phyloP scores from a whole-genome alignment of 257 asterid genomes.

The Nicotiana tomentosiformis region DNA sequence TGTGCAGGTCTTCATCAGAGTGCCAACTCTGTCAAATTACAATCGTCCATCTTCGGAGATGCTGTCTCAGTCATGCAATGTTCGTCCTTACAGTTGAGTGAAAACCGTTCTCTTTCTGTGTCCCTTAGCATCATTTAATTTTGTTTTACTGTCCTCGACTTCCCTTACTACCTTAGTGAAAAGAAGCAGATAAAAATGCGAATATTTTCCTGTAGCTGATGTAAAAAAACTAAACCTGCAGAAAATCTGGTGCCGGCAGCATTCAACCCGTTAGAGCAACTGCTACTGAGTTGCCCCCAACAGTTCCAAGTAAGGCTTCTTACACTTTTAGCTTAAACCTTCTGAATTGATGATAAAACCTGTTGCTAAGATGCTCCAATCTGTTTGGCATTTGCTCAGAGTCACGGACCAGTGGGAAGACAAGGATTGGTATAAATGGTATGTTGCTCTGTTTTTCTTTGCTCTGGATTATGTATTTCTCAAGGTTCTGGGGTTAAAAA shows the following conservation, averaged over 20 bases:
- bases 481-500: not conserved
- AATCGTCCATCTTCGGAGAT: not conserved
- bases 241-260: not conserved
- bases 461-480: not conserved
- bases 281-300: slow-evolving; percentile 6
- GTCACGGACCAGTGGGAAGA: not conserved
- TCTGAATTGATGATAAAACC: not conserved
- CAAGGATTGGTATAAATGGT: slow-evolving; percentile 2
- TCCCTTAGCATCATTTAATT: not conserved
- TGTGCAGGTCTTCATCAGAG: not conserved
- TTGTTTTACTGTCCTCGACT: not conserved
- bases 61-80: not conserved
- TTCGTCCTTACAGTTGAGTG: not conserved
- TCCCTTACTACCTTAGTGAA: not conserved
- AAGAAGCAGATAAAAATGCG: not conserved
- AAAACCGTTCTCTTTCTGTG: not conserved
- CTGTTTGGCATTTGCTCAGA: not conserved
- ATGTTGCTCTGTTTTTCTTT: not conserved
- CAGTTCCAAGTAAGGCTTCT: slow-evolving; percentile 1
- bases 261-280: slow-evolving; percentile 1
- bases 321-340: not conserved
- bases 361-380: not conserved
- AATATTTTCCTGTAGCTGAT: not conserved
- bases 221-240: not conserved
- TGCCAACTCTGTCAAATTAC: not conserved